Evolutionary conservation across 208 protist species (phyloP), one percentile per base, ranked within the genome.

Genomic region (Trypanosoma boissoni): DNA sequence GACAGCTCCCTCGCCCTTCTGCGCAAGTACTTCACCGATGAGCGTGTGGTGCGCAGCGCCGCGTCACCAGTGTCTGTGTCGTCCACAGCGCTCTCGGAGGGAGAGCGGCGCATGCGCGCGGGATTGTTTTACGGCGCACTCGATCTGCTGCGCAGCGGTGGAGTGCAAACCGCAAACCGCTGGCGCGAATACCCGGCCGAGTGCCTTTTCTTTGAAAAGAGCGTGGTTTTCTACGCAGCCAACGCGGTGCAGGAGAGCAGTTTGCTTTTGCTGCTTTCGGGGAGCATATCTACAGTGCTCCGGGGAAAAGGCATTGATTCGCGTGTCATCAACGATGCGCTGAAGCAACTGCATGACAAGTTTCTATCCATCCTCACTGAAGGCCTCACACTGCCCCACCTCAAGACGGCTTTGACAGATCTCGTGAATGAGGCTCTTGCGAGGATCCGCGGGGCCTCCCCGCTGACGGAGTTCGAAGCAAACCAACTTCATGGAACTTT

Each of bases 201-300:
- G 61, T 72, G 74, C 16, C 81, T 93, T 45, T 91, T 81, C 65
- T 88, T 93, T 78, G 86, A 93, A 46, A 88, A 89, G 69, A 43
- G 64, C 28, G 50, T 78, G 45, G 64, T 93, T 42, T 93, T 93
- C 65, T 64, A 73, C 31, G 80, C 72, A n/a, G 78, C 86, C 32
- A 93, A 93, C 68, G 65, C 81, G 0, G 83, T 93, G 27, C 86
- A 93, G 71, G 78, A 90, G 63, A 71, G 64, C 34, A 85, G 70
- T 23, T 69, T 93, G 39, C 61, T 87, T 42, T 65, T 88, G 14
- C 53, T 91, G 31, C 64, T 93, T 32, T 78, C 83, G 29, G 86
- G 86, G 10, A 79, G 71, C 14, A 75, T 88, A 10, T 90, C 86
- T 2, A 78, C 72, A 42, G 70, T 93, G 45, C 68, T 93, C 36